These are phyloP conservation scores for Vaucheria bursata DNA, from an alignment of 352 stramenopile genomes.

Conservation along the genomic window DNA sequence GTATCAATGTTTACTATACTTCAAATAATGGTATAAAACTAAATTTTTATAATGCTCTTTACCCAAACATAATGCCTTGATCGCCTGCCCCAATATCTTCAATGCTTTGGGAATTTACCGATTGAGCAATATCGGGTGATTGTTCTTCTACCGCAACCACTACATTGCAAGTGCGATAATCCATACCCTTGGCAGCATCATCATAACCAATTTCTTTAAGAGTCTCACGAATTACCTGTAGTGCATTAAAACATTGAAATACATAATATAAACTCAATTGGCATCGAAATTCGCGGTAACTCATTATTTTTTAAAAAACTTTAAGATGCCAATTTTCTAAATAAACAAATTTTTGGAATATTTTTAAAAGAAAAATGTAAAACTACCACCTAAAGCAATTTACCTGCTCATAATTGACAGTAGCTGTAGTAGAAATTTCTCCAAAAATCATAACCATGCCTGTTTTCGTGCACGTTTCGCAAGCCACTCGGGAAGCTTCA, in stretches of 20 bases:
- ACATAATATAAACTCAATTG: too few species aligned
- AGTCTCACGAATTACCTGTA: constrained; percentile 84
- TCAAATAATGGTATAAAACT: too few species aligned
- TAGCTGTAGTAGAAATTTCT: constrained; percentile 97
- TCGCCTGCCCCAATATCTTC: constrained; percentile 96
- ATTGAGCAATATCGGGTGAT: constrained; percentile 96
- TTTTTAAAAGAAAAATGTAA: too few species aligned
- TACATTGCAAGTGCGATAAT: constrained; percentile 99
- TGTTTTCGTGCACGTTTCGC: constrained; percentile 97
- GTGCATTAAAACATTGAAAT: not conserved
- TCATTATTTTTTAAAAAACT: too few species aligned
- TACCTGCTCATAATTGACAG: constrained; percentile 97
- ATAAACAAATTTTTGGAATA: too few species aligned
- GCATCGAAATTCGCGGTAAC: too few species aligned
- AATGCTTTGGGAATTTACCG: constrained; percentile 85
- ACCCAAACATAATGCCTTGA: constrained; percentile 90
- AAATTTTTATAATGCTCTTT: too few species aligned
- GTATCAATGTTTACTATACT: too few species aligned
- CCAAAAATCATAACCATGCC: constrained; percentile 99
- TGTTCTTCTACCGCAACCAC: constrained; percentile 99
- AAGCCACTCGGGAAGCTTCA: constrained; percentile 93
- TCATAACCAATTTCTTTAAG: constrained; percentile 99
- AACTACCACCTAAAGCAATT: too few species aligned
- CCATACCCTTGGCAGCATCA: constrained; percentile 94
- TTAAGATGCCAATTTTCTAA: too few species aligned